A percentile compares a stretch with the other conserved stretches of the same genome.
Conservation (phyloP, 495 filamentous ascomycete genomes). For the Wilcoxina mikolae region DNA sequence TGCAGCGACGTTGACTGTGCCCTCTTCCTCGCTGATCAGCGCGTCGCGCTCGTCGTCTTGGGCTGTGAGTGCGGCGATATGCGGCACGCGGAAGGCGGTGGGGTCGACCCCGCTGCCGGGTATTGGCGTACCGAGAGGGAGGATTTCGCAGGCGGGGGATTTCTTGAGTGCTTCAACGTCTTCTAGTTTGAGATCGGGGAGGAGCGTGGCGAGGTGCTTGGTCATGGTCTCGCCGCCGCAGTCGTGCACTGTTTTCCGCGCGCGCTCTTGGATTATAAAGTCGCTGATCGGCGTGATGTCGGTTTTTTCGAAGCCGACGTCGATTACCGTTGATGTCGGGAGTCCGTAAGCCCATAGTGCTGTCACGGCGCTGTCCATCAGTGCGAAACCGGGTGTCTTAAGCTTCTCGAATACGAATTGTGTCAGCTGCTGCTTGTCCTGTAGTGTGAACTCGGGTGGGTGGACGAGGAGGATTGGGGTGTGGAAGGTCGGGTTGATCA, state of each 20-base stretch:
- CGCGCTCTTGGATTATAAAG: constrained; percentile 48
- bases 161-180: constrained; percentile 80
- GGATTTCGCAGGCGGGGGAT: constrained; percentile 73
- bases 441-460: constrained; percentile 70
- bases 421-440: constrained; percentile 66
- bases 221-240: constrained; percentile 88
- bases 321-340: constrained; percentile 62
- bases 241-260: constrained; percentile 45
- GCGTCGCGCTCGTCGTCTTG: constrained; percentile 26
- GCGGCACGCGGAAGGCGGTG: constrained; percentile 8
- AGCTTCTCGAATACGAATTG: constrained; percentile 96
- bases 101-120: constrained; percentile 35
- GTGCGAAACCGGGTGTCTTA: constrained; percentile 72
- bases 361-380: constrained; percentile 74
- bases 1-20: constrained; percentile 81
- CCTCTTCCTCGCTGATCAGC: constrained; percentile 53
- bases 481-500: constrained; percentile 77
- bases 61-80: constrained; percentile 15
- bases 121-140: constrained; percentile 50
- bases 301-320: constrained; percentile 79
- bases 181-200: constrained; percentile 55
- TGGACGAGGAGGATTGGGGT: constrained; percentile 80
- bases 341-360: constrained; percentile 70
- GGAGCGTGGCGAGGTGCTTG: constrained; percentile 49
- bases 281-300: constrained; percentile 82